Conservation (phyloP, 1,284 basidiomycete species). For the Tranzscheliella williamsii region DNA sequence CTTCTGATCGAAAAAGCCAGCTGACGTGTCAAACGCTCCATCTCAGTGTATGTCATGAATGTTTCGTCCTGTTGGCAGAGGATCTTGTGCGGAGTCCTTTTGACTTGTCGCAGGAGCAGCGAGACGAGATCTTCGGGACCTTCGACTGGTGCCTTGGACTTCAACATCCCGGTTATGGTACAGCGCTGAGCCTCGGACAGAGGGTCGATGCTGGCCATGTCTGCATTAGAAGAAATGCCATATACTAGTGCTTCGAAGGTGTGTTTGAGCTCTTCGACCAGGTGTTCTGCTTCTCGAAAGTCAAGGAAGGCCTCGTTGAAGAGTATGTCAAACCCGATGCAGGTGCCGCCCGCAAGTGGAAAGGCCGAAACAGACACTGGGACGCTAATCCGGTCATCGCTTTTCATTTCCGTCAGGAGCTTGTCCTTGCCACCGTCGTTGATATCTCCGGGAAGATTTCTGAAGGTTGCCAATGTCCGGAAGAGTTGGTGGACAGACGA, state of each 20-base stretch:
- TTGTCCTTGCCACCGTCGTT: neutral
- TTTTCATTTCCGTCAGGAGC: neutral
- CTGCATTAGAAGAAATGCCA: neutral
- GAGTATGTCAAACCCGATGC: neutral
- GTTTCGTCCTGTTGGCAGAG: neutral
- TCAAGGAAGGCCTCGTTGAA: neutral
- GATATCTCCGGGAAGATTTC: neutral
- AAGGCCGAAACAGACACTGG: neutral
- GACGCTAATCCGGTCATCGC: conserved; percentile 1
- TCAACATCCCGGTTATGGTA: neutral
- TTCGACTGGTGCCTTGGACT: neutral
- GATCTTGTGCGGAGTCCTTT: neutral
- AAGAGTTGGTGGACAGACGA: neutral
- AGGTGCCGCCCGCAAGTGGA: neutral
- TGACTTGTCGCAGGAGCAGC: neutral
- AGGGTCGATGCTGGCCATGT: neutral
- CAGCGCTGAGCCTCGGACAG: neutral
- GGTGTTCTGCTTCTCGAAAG: neutral
- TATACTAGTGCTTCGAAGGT: neutral
- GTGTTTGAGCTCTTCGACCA: neutral
- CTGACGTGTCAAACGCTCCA: neutral
- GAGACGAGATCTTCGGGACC: neutral
- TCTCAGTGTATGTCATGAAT: neutral
- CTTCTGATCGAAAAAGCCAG: neutral
- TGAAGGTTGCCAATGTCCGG: neutral